Conservation (phyloP, 768 basidiomycete species). For the Asterophora parasitica region DNA sequence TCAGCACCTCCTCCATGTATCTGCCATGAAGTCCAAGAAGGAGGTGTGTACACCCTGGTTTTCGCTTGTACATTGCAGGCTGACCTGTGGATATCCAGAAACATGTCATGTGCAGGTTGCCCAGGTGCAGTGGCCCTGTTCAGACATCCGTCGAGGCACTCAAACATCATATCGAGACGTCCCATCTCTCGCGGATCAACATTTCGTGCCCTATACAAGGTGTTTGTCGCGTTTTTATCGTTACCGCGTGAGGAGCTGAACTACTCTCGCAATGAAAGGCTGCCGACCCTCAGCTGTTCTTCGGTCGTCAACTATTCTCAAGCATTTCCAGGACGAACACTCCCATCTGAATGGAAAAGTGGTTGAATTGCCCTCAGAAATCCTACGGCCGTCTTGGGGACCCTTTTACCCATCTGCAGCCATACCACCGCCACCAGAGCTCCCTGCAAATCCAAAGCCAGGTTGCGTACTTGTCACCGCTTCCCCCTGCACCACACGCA, state of each 20-base stretch:
- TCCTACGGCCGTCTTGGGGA: constrained; percentile 15
- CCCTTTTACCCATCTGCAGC: constrained; percentile 14
- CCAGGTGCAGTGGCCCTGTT: constrained; percentile 13
- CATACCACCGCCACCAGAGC: constrained; percentile 6
- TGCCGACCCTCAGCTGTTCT: constrained; percentile 8
- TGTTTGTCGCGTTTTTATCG: neutral
- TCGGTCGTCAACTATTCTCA: constrained; percentile 3
- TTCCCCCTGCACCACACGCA: neutral
- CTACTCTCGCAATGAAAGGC: constrained; percentile 7
- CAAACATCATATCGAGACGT: constrained; percentile 14
- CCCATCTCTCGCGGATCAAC: constrained; percentile 16
- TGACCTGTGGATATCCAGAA: neutral
- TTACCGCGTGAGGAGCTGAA: neutral
- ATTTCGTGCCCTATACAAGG: constrained; percentile 18
- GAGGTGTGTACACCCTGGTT: constrained; percentile 7
- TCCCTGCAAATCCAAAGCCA: constrained; percentile 9
- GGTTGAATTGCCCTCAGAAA: constrained; percentile 11
- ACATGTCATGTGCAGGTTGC: constrained; percentile 9
- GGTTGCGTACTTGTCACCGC: constrained; percentile 13
- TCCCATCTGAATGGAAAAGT: constrained; percentile 7
- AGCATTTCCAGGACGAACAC: constrained; percentile 18
- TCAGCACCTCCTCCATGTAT: constrained; percentile 4
- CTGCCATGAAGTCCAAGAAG: constrained; percentile 7
- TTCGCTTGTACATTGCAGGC: neutral
- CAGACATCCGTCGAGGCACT: constrained; percentile 13